Evolutionary conservation across 2,329 filamentous ascomycete genomes (phyloP), one percentile per base, ranked within the genome.

Genomic region (Fusarium succisae): DNA sequence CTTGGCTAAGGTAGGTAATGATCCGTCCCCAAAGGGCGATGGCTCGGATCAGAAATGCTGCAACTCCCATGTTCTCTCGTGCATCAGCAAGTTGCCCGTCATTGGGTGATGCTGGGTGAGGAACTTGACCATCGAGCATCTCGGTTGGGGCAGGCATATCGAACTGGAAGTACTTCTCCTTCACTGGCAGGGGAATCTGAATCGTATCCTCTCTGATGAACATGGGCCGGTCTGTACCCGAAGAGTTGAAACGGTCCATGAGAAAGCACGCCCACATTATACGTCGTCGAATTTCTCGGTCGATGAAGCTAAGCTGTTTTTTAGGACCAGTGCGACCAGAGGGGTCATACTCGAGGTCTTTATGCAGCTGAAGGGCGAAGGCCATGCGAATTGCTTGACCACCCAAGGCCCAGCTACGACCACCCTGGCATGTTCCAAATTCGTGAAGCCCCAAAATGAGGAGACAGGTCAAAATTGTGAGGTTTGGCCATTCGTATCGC

Each of bases 251-350:
- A 1, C 96, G 91, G 81, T 99, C 96, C 95, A 98, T 98, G 64
- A 98, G 83, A 79, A 98, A 98, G 80, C 96, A 98, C 18, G 95
- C 94, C 96, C 96, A 99, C 96, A 99, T 98, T 6, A 95, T 96
- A 64, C 96, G 90, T 75, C 96, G 87, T 69, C 96, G 90, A 61
- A 98, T 98, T 81, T 99, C 96, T 35, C 94, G 92, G 81, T 98
- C 96, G 22, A 95, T 94, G 76, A 96, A 96, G 80, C 94, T 98
- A 59, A 96, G 88, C 71, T 92, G 90, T 5, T 88, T 87, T 24
- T 88, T 87, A 18, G 88, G 86, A 26, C 88, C 87, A 45, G 89
- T 89, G n/a, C 87, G 86, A n/a, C 88, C 88, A 41, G 90, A 83
- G 0, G 94, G 93, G 76, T 97, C 94, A 78, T 93, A 91, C 72